Evolutionary conservation across 768 basidiomycete genomes (phyloP), one percentile per base, ranked within the genome.

Genomic region (Suillus cothurnatus): DNA sequence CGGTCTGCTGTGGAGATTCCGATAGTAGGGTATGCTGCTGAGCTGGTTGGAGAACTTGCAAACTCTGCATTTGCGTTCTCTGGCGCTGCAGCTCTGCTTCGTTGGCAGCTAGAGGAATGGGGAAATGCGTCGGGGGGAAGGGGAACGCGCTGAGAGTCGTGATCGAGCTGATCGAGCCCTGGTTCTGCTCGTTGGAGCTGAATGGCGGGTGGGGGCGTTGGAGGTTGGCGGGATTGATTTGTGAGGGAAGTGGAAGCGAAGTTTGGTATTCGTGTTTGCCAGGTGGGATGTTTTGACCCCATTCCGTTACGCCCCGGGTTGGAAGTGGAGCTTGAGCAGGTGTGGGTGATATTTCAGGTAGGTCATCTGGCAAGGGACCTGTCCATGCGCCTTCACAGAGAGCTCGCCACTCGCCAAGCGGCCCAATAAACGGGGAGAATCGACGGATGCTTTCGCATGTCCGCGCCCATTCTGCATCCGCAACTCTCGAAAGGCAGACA

Each of bases 361-460:
- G 65, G 63, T 71, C 76, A 43, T 71, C 69, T 1, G 78, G 79
- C 23, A 78, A 67, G 17, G 74, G 63, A 0, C 88, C 86, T 6
- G 79, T 77, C 89, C 91, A 94, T 11, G 85, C 85, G 15, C 89
- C 91, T 77, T 94, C 92, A 70, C 92, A 93, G 3, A 90, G 78
- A 6, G 87, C 81, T 61, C 86, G 82, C 86, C 87, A 92, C 80
- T 91, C 86, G 6, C 87, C 89, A 4, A 93, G 80, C n/a, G 80
- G 81, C 0, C 91, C 92, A 39, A 94, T 81, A 15, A 82, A 83
- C 0, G 90, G 87, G 17, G 89, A 83, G 68, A 85, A 85, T 6
- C 87, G 81, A 49, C 91, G 85, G 28, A 93, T 84, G n/a, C 82
- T 82, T 79, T 93, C 92, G 69, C 89, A 91, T 15, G 84, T 77